Evolutionary conservation across 2,329 filamentous ascomycete species (phyloP).

Genomic region (Colletotrichum nymphaeae): DNA sequence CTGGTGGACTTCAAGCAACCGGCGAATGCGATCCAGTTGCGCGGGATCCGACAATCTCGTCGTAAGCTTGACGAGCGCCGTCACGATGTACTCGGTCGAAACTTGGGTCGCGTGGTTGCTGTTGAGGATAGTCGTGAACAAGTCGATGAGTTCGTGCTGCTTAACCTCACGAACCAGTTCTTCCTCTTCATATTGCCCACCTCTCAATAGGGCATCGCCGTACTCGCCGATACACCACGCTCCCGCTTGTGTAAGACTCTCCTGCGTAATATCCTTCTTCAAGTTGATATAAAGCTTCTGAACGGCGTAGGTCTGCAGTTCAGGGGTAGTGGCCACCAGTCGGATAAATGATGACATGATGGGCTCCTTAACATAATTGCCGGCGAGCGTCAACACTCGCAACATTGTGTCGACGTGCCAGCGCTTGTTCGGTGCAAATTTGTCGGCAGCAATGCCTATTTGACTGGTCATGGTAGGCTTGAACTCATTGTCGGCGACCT

Average conservation of each 20-base stretch:
- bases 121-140: slow-evolving; percentile 92
- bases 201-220: slow-evolving; percentile 87
- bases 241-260: slow-evolving; percentile 91
- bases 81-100: slow-evolving; percentile 95
- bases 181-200: slow-evolving; percentile 93
- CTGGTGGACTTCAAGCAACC: slow-evolving; percentile 81
- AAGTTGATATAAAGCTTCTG: slow-evolving; percentile 93
- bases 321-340: slow-evolving; percentile 92
- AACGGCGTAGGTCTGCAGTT: slow-evolving; percentile 95
- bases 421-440: slow-evolving; percentile 95
- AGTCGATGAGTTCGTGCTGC: slow-evolving; percentile 89
- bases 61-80: slow-evolving; percentile 93
- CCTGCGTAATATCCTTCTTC: slow-evolving; percentile 97
- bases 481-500: slow-evolving; percentile 98
- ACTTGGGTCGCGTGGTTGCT: slow-evolving; percentile 94
- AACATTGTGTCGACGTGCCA: slow-evolving; percentile 99
- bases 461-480: slow-evolving; percentile 99
- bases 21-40: slow-evolving; percentile 88
- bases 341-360: slow-evolving; percentile 97
- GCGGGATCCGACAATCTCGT: slow-evolving; percentile 84
- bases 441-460: slow-evolving; percentile 95
- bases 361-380: slow-evolving; percentile 97
- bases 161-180: slow-evolving; percentile 85
- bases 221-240: slow-evolving; percentile 99
- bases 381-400: slow-evolving; percentile 90